phyloP scores from a whole-genome alignment of 2,329 filamentous ascomycete species.

The Fusarium algeriense region DNA sequence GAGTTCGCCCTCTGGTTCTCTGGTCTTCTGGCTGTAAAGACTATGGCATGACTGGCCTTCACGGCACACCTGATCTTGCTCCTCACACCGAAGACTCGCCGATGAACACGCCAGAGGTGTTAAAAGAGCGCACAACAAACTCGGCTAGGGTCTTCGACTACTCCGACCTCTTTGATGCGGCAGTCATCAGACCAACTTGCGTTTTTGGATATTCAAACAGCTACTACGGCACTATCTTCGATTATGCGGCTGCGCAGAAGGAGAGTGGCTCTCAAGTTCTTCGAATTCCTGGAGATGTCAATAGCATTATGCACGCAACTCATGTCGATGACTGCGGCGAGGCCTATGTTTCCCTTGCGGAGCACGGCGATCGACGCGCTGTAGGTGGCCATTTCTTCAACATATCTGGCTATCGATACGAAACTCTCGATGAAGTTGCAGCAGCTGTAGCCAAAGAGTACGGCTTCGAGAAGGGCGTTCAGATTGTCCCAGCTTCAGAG shows the following conservation, averaged over 20 bases:
- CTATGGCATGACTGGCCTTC: slow-evolving; percentile 56
- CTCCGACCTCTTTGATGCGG: slow-evolving; percentile 56
- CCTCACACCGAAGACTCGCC: slow-evolving; percentile 60
- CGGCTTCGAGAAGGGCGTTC: slow-evolving; percentile 49
- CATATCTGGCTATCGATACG: slow-evolving; percentile 59
- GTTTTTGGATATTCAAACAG: slow-evolving; percentile 61
- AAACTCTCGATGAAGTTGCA: slow-evolving; percentile 57
- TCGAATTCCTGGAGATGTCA: slow-evolving; percentile 50
- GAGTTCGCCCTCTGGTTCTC: slow-evolving; percentile 57
- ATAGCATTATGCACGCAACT: slow-evolving; percentile 59
- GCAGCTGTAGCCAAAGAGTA: slow-evolving; percentile 57
- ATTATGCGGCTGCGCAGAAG: slow-evolving; percentile 48
- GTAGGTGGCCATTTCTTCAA: slow-evolving; percentile 59
- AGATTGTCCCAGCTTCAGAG: slow-evolving; percentile 41
- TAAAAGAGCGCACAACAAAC: slow-evolving; percentile 49
- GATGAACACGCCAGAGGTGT: slow-evolving; percentile 48
- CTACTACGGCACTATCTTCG: slow-evolving; percentile 58
- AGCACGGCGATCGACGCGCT: slow-evolving; percentile 47
- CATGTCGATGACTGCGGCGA: slow-evolving; percentile 64
- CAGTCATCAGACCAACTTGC: slow-evolving; percentile 60
- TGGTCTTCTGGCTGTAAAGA: slow-evolving; percentile 64
- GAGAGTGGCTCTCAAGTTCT: slow-evolving; percentile 42
- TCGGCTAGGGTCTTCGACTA: slow-evolving; percentile 52
- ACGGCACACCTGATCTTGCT: slow-evolving; percentile 51
- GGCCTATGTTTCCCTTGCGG: slow-evolving; percentile 60